phyloP scores from a whole-genome alignment of 352 stramenopile genomes.

The Globisporangium okanoganense region DNA sequence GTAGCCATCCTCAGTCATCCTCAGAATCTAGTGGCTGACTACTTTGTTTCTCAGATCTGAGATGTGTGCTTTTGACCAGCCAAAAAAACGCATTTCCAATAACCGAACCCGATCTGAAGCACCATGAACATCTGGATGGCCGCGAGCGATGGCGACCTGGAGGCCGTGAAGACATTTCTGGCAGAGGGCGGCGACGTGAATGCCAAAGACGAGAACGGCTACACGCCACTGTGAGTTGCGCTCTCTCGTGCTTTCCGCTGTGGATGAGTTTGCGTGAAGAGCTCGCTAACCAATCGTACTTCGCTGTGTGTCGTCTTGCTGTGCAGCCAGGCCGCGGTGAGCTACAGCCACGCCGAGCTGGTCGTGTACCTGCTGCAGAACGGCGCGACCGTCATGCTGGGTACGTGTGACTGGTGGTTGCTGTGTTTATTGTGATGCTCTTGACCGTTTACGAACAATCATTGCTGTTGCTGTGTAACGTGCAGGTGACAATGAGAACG shows the following conservation, averaged over 20 bases:
- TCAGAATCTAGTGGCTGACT: too few relatives aligned
- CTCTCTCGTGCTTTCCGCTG: background rate
- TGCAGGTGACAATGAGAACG: conserved; percentile 55
- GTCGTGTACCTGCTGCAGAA: conserved; percentile 43
- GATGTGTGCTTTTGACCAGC: too few relatives aligned
- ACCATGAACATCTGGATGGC: conserved; percentile 56
- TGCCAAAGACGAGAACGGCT: conserved; percentile 61
- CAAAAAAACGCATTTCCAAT: background rate
- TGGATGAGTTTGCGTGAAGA: background rate
- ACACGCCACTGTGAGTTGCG: conserved; percentile 54
- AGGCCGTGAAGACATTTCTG: conserved; percentile 47
- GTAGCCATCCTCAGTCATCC: too few relatives aligned
- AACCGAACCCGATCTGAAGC: conserved; percentile 4
- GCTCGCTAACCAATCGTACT: background rate
- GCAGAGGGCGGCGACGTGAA: conserved; percentile 40
- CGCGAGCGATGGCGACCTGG: conserved; percentile 56
- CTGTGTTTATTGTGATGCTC: background rate
- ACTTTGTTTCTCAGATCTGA: too few relatives aligned
- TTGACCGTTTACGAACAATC: background rate
- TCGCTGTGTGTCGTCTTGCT: background rate
- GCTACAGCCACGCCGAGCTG: conserved; percentile 64
- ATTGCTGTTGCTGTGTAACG: background rate
- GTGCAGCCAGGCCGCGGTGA: conserved; percentile 57
- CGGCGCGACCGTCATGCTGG: conserved; percentile 36
- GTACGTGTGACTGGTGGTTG: conserved; percentile 13